Percentiles rank a stretch among this genome's conserved stretches.
These are phyloP conservation scores for Haematococcus lacustris DNA, from an alignment of 139 green algal species.

Conservation along the genomic window DNA sequence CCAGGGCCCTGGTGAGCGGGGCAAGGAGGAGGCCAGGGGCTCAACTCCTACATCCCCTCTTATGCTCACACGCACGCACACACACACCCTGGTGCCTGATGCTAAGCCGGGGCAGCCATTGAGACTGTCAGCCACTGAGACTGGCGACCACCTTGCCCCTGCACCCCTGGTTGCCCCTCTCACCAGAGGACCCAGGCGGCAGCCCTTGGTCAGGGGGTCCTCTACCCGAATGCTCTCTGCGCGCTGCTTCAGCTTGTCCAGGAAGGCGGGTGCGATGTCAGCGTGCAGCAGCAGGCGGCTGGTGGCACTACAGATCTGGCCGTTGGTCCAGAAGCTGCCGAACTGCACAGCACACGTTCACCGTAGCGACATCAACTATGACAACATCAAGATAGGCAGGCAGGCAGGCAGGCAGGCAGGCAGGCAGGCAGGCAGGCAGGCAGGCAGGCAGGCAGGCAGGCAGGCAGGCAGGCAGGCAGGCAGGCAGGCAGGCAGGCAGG, in stretches of 20 bases:
- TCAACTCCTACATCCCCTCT: no score
- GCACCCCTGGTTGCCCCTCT: not conserved
- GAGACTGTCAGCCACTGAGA: not conserved
- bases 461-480: not conserved
- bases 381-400: not conserved
- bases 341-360: constrained; percentile 58
- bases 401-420: not conserved
- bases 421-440: not conserved
- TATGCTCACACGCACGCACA: not conserved
- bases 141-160: not conserved
- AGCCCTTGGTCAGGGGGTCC: constrained; percentile 58
- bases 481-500: not conserved
- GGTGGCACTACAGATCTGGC: constrained; percentile 85
- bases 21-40: no score
- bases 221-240: constrained; percentile 61
- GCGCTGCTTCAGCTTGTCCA: constrained; percentile 51
- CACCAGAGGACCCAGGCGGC: constrained; percentile 64
- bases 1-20: no score
- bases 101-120: not conserved
- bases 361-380: no score
- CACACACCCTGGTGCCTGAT: not conserved
- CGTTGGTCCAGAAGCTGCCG: constrained; percentile 74
- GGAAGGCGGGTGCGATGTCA: constrained; percentile 58
- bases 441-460: not conserved
- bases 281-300: constrained; percentile 75